Evolutionary conservation across 2,329 filamentous ascomycete genomes (phyloP), one percentile per base, ranked within the genome.

Genomic region (Fusarium sambucinum): DNA sequence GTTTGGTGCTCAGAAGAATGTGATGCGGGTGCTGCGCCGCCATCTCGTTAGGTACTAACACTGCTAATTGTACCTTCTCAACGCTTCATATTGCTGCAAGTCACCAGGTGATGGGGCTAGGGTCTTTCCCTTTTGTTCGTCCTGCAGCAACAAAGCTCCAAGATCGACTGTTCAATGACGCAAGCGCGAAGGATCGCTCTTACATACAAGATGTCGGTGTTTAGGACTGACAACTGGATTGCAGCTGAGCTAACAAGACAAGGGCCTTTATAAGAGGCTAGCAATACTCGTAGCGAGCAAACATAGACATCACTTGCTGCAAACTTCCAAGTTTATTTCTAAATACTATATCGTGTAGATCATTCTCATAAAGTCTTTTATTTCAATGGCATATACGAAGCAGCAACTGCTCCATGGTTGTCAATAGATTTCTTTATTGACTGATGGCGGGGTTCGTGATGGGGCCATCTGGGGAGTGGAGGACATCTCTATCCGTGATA

Each of bases 171-270:
- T 47, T 29, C 41, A 32, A 58, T 63, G 68, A 61, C 63, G 52
- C 68, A 68, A 45, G 52, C 47, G 47, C 50, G 52, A 54, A 21
- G 46, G 56, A 72, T 64, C 48, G 54, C 61, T 25, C n/a, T 35
- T 21, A 17, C 44, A 27, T 21, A 17, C 44, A 27, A 41, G 23
- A 60, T 59, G 59, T 54, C 50, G n/a, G 32, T 56, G 48, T 59
- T 60, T 68, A 33, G 38, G 16, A 42, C 51, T 58, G 52, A 66
- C 59, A 47, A 51, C 29, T 51, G 33, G 32, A 40, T 56, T 45
- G 61, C 59, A 53, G 45, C 48, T 52, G 30, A 40, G 51, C 57
- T 54, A 30, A n/a, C 30, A 23, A 38, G 40, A 57, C 44, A 35
- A 66, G 61, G 44, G 45, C 42, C 19, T 68, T 38, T 47, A 47